Evolutionary conservation across 148 eudicot genomes (phyloP), one percentile per base, ranked within the genome.

Genomic region (Rheum nobile): DNA sequence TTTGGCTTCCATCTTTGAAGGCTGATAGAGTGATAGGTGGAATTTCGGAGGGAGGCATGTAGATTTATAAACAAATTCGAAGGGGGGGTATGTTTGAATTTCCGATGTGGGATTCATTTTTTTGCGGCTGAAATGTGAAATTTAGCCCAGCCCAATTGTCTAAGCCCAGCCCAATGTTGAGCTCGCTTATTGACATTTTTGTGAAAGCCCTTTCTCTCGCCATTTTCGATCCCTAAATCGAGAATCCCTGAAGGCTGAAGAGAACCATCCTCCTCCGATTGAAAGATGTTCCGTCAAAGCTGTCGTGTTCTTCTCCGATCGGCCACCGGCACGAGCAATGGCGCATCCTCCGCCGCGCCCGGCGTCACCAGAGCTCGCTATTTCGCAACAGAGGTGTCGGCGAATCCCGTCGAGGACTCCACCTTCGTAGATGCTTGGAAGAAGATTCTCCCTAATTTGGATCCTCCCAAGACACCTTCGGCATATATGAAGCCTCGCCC

Each of bases 401-500:
- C 31, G 73, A 26, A 22, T 0, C 8, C 48, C 34, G 48, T 14
- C 16, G 73, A 38, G 17, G 73, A 71, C 73, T 39, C 73, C 48
- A 8, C 73, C 48, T 71, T 71, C 73, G 26, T 16, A 26, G 73
- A 71, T 1, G 73, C 73, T 6, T 71, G 73, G 73, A 71, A 43
- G 73, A 71, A 71, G 73, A 1, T 41, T 21, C 29, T 71, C 16
- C 73, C 73, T 4, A 10, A 71, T 32, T 2, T 71, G 50, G 73
- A 71, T 22, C 73, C 73, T 24, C 73, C 73, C 28, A 71, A 71
- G 73, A 71, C 73, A 2, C 73, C 73, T 10, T 71, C 73, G 21
- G 48, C 73, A 4, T 71, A 71, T 11, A 71, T 71, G 73, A 39
- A 71, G 73, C 73, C 73, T 22, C 73, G 73, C 10, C 73, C 73